Base-by-base conservation (phyloP, 129 eudicot genomes). In the Pseudognaphalium luteoalbum region DNA sequence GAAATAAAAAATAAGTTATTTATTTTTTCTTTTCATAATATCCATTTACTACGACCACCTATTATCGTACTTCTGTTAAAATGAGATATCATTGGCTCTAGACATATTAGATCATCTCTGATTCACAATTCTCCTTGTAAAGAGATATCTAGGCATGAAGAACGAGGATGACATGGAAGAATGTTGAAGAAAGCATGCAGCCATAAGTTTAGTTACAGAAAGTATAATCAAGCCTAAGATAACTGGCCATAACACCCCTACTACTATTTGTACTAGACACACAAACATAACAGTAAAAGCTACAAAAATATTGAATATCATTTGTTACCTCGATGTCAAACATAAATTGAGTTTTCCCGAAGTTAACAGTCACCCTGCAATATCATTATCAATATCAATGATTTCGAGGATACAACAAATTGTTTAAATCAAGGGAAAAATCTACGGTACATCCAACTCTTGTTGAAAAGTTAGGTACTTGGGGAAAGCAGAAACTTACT, bases 301-400 rank as follows among this genome's bases (percentile, higher is more conserved):
- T 28, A 57, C 44, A 51, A 21, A 60, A 30, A 52, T 35, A 52
- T 6, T 73, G 32, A 67, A 47, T 57, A 44, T 58, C 37, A 79
- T 66, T 60, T 59, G 78, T 82, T 83, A 86, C 98, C 92, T 91
- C 83, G n/a, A 91, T 70, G 81, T 94, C 96, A 35, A 94, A 94
- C 66, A 87, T 67, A 86, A 88, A 94, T 59, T 87, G 91, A 35
- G 88, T 93, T 81, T 91, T 81, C 71, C 98, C 98, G 60, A 94
- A 94, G 84, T 94, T 94, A 51, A 94, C 97, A 52, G 80, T 79
- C 66, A 94, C 91, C 97, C 98, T 94, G 90, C 75, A 32, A 73
- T 42, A 66, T 69, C 65, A 9, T 64, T 37, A 56, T 51, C 28
- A 82, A 63, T 33, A 71, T 22, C 61, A 58, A 15, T 63, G 29